Evolutionary conservation across 2,329 filamentous ascomycete genomes (phyloP).

Genomic region (Amphichorda felina): DNA sequence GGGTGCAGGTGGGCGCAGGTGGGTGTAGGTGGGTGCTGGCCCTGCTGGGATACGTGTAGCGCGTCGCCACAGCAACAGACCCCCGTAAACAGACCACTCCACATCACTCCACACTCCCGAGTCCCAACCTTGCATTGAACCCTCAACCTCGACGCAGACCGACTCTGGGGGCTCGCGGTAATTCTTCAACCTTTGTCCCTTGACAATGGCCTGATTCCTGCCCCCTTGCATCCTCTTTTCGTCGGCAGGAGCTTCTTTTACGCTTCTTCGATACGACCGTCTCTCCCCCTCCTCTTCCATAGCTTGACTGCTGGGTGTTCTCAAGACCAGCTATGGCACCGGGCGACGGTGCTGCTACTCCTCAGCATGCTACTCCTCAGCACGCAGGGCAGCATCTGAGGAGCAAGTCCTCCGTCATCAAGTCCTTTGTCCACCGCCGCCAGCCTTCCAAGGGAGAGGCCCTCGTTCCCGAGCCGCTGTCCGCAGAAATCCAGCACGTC

Average conservation of each 20-base stretch:
- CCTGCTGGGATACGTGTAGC: too few species aligned
- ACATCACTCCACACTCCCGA: too few species aligned
- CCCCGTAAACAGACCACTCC: too few species aligned
- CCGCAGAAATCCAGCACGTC: slow-evolving; percentile 6
- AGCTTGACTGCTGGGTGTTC: neutral
- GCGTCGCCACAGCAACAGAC: too few species aligned
- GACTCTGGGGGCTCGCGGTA: too few species aligned
- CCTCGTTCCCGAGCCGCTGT: slow-evolving; percentile 14
- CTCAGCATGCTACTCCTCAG: neutral
- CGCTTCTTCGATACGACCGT: slow-evolving; percentile 1
- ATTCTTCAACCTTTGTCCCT: too few species aligned
- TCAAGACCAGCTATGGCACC: neutral
- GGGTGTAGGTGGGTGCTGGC: too few species aligned
- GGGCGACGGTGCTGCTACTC: neutral
- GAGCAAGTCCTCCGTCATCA: slow-evolving; percentile 36
- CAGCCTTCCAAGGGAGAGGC: slow-evolving; percentile 31
- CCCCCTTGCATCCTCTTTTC: neutral
- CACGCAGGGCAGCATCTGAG: slow-evolving; percentile 20
- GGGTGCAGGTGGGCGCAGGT: too few species aligned
- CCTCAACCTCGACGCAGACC: too few species aligned
- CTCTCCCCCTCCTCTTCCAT: too few species aligned
- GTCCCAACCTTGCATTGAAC: too few species aligned
- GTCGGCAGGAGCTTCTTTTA: neutral
- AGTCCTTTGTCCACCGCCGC: slow-evolving; percentile 36
- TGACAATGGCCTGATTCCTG: neutral